Evolutionary conservation across 1,284 basidiomycete genomes (phyloP).

Genomic region (Sporisorium sorghi): DNA sequence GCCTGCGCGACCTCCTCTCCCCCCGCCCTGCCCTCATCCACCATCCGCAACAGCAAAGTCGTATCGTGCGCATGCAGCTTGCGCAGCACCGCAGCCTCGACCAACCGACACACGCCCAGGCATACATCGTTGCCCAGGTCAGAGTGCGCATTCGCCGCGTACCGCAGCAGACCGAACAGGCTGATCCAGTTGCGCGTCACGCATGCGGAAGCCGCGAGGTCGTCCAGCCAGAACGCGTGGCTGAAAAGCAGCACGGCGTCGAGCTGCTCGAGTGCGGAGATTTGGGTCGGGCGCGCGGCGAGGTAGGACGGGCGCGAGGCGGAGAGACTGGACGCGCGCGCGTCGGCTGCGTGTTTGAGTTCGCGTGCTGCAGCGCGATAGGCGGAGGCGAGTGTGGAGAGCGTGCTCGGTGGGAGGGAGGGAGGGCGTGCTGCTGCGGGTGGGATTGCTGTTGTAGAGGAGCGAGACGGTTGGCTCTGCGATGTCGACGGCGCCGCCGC

Average conservation of each 20-base stretch:
- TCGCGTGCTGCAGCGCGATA: conserved; percentile 57
- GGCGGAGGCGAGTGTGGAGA: conserved; percentile 18
- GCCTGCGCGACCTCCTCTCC: conserved; percentile 1
- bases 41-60: conserved; percentile 8
- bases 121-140: conserved; percentile 39
- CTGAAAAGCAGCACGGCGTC: conserved; percentile 72
- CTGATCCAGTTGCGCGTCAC: conserved; percentile 57
- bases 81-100: conserved; percentile 50
- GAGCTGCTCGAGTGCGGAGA: conserved; percentile 70
- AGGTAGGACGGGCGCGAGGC: conserved; percentile 24
- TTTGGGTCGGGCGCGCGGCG: conserved; percentile 45
- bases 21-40: background rate
- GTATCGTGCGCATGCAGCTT: conserved; percentile 46
- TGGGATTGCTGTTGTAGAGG: background rate
- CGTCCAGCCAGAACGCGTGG: conserved; percentile 72
- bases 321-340: conserved; percentile 11
- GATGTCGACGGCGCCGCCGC: too few relatives aligned
- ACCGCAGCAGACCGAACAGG: conserved; percentile 48
- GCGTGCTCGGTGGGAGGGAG: conserved; percentile 2
- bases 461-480: too few relatives aligned
- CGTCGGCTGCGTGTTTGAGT: conserved; percentile 69
- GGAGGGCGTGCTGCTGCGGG: background rate
- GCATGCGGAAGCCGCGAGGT: conserved; percentile 50
- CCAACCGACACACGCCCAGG: conserved; percentile 46
- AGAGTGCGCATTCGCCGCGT: conserved; percentile 39